These are phyloP conservation scores for Avicennia marina DNA, from an alignment of 257 asterid species.

Conservation along the genomic window DNA sequence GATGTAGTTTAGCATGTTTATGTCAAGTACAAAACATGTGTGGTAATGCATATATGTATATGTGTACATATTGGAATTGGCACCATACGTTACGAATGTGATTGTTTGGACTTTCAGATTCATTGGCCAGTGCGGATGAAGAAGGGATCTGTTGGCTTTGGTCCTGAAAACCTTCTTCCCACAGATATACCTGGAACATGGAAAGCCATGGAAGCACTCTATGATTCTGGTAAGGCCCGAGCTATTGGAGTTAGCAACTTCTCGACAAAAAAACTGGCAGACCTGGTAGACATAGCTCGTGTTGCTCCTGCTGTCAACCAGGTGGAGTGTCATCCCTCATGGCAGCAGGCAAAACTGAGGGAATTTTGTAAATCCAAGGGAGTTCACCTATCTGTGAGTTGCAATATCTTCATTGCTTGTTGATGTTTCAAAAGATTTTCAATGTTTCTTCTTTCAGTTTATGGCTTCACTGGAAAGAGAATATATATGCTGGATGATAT, in stretches of 20 bases:
- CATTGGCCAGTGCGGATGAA: constrained; percentile 73
- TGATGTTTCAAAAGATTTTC: neutral
- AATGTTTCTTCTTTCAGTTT: neutral
- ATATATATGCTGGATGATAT: too few relatives aligned
- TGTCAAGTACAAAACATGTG: too few relatives aligned
- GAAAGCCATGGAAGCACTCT: constrained; percentile 76
- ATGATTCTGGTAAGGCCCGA: constrained; percentile 62
- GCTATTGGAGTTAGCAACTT: constrained; percentile 82
- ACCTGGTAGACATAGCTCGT: constrained; percentile 48
- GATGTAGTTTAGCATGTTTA: too few relatives aligned
- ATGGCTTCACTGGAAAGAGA: neutral
- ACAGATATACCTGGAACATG: constrained; percentile 65
- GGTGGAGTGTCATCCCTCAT: constrained; percentile 81
- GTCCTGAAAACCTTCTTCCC: constrained; percentile 46
- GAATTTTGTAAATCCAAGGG: constrained; percentile 66
- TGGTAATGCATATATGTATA: too few relatives aligned
- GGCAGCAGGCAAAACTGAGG: constrained; percentile 60
- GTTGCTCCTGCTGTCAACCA: constrained; percentile 76
- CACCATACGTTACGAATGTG: too few relatives aligned
- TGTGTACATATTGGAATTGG: too few relatives aligned
- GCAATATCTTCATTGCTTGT: neutral
- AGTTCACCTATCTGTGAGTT: constrained; percentile 78
- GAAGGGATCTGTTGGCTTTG: constrained; percentile 42
- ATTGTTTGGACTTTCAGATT: constrained; percentile 34
- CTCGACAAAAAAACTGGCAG: constrained; percentile 58